A percentile compares a stretch with the other conserved stretches of the same genome.
Evolutionary conservation across 495 filamentous ascomycete genomes (phyloP).

Genomic region (Aspergillus affinis): DNA sequence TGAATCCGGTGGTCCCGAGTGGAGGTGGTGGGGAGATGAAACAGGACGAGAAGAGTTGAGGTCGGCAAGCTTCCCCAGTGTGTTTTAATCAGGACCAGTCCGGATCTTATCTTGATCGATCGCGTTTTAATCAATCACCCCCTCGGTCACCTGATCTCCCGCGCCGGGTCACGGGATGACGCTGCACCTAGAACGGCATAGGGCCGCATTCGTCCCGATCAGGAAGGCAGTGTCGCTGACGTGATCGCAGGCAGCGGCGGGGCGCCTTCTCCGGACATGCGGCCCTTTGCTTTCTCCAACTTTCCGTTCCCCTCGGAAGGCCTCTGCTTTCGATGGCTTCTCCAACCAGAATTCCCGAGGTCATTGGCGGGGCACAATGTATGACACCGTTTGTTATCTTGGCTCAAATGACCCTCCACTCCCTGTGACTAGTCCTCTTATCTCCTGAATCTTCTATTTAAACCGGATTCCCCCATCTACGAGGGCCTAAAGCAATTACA

Average conservation of each 20-base stretch:
- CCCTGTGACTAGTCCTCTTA: neutral
- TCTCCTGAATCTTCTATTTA: neutral
- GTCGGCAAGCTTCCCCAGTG: neutral
- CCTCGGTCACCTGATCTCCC: neutral
- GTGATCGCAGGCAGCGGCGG: neutral
- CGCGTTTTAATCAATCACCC: neutral
- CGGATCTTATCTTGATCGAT: conserved; percentile 8
- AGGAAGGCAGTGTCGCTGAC: neutral
- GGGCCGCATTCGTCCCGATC: neutral
- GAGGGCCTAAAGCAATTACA: neutral
- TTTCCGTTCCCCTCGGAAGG: neutral
- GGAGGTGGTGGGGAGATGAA: neutral
- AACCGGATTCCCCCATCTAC: neutral
- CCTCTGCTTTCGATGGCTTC: neutral
- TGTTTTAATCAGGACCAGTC: neutral
- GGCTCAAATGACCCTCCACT: neutral
- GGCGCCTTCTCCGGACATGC: neutral
- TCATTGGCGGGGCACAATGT: neutral
- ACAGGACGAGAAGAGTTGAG: neutral
- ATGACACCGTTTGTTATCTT: neutral
- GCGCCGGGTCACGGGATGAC: neutral
- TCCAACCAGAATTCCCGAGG: neutral
- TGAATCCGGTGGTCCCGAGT: conserved; percentile 2
- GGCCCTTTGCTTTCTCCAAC: neutral
- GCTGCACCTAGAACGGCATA: neutral